Evolutionary conservation across 768 basidiomycete species (phyloP).

Genomic region (Suillus discolor): DNA sequence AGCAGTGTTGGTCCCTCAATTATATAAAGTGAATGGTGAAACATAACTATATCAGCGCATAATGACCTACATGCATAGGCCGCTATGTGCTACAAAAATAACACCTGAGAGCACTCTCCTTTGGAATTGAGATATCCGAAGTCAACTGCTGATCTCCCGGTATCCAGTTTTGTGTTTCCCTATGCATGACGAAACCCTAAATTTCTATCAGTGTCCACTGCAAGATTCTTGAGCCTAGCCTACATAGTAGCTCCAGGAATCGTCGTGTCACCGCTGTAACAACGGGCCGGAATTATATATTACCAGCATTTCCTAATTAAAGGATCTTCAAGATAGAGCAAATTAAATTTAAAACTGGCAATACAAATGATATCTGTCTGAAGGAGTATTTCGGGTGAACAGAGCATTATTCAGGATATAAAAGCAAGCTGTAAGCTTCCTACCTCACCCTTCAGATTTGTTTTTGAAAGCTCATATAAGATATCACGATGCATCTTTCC

Average conservation of each 20-base stretch:
- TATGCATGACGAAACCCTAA: no score
- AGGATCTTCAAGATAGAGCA: background rate
- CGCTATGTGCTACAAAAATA: background rate
- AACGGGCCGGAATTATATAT: background rate
- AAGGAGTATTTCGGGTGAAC: background rate
- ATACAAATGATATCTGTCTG: background rate
- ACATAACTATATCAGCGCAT: background rate
- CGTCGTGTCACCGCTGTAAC: no score
- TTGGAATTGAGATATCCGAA: background rate
- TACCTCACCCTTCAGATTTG: background rate
- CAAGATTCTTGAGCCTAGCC: no score
- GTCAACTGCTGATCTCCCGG: background rate
- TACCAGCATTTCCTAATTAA: background rate
- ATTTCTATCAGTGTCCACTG: no score
- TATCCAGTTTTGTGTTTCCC: background rate
- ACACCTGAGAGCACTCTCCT: background rate
- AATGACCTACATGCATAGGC: background rate
- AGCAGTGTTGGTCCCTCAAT: no score
- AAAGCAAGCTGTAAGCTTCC: background rate
- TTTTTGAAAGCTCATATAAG: no score
- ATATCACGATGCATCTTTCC: background rate
- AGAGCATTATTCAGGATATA: background rate
- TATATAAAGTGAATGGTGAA: no score
- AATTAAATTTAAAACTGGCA: no score
- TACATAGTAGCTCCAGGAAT: no score